Percentiles rank a stretch among this genome's conserved stretches.
phyloP scores from a whole-genome alignment of 495 filamentous ascomycete genomes.

The Penicillium malachiteum region DNA sequence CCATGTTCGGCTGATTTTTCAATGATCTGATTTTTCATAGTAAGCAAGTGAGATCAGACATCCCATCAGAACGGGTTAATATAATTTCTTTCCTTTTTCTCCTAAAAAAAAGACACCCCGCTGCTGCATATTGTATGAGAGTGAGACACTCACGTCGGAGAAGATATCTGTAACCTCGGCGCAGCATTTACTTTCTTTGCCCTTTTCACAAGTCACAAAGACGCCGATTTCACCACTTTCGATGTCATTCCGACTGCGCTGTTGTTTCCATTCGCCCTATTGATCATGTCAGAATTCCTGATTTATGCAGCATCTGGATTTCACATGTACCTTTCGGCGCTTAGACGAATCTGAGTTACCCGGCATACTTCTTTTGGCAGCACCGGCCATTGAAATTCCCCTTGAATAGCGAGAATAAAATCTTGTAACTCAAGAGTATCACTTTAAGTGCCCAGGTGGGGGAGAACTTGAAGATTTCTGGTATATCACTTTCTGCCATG shows the following conservation, averaged over 20 bases:
- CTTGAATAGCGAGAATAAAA: neutral
- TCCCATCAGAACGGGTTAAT: neutral
- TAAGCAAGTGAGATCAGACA: conserved; percentile 4
- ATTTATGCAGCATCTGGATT: conserved; percentile 5
- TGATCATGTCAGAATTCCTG: conserved; percentile 9
- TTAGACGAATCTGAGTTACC: conserved; percentile 29
- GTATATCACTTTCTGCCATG: no score
- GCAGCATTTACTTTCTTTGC: conserved; percentile 74
- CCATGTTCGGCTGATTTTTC: conserved; percentile 20
- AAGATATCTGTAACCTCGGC: conserved; percentile 72
- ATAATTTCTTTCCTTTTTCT: no score
- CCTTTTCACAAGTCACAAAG: conserved; percentile 84
- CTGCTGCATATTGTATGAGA: neutral
- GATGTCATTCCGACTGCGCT: conserved; percentile 36
- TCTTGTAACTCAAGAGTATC: no score
- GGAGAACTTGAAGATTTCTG: no score
- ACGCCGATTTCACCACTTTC: conserved; percentile 81
- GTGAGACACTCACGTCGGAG: conserved; percentile 56
- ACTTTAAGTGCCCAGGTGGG: no score
- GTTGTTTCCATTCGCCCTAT: conserved; percentile 33
- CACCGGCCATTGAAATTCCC: conserved; percentile 19
- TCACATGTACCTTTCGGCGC: conserved; percentile 35
- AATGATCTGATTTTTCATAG: conserved; percentile 11
- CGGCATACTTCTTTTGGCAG: conserved; percentile 36
- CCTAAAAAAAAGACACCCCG: no score